These are phyloP conservation scores for Arthroderma uncinatum DNA, from an alignment of 2,329 filamentous ascomycete genomes.

Conservation along the genomic window DNA sequence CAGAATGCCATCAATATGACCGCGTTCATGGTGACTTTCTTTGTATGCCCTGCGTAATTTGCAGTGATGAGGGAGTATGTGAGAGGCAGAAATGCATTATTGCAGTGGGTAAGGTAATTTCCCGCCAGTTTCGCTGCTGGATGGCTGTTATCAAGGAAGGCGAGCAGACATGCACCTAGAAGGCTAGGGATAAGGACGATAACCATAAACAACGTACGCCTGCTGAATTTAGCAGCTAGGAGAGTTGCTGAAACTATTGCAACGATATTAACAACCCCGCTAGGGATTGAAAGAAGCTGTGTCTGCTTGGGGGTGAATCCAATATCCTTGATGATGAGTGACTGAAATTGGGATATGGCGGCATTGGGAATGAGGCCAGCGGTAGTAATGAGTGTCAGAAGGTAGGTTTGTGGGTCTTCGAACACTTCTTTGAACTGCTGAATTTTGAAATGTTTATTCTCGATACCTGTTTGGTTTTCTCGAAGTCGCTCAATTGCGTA, in stretches of 20 bases:
- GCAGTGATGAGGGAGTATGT: slow-evolving; percentile 56
- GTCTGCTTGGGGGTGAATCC: slow-evolving; percentile 56
- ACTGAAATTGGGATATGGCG: slow-evolving; percentile 61
- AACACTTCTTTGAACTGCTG: slow-evolving; percentile 49
- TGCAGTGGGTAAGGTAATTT: slow-evolving; percentile 67
- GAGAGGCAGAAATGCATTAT: slow-evolving; percentile 63
- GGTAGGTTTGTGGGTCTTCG: slow-evolving; percentile 55
- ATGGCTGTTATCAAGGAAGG: slow-evolving; percentile 51
- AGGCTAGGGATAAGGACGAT: slow-evolving; percentile 56
- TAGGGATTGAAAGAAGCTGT: slow-evolving; percentile 50
- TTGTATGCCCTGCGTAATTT: slow-evolving; percentile 62
- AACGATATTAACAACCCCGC: background rate
- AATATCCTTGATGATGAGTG: slow-evolving; percentile 62
- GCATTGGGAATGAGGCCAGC: slow-evolving; percentile 64
- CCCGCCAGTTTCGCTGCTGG: slow-evolving; percentile 52
- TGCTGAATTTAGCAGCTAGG: slow-evolving; percentile 40
- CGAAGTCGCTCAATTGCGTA: slow-evolving; percentile 52
- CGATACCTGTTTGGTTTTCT: slow-evolving; percentile 50
- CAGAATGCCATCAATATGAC: slow-evolving; percentile 62
- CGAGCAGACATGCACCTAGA: slow-evolving; percentile 53
- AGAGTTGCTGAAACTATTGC: background rate
- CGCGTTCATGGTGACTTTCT: slow-evolving; percentile 57
- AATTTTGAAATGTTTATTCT: slow-evolving; percentile 44
- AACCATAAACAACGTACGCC: slow-evolving; percentile 63
- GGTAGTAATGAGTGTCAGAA: slow-evolving; percentile 54